Base-by-base conservation (phyloP, 306 rosid species). In the Delonix regia region DNA sequence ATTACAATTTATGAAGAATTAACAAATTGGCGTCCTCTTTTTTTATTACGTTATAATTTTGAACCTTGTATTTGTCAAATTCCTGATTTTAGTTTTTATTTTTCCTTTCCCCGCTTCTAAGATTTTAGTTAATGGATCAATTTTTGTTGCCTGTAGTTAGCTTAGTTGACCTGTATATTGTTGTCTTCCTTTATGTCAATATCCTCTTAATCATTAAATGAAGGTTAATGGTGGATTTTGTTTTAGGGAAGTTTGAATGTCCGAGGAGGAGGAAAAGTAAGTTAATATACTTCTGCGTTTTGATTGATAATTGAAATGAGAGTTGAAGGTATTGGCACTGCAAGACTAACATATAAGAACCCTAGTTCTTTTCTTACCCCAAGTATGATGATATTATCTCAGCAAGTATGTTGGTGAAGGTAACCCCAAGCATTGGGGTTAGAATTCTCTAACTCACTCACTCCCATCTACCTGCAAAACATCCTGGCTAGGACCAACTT, bases 181-280 rank as follows among this genome's bases (percentile, higher is more conserved):
- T 36, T 36, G 2, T 25, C 36, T 16, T 27, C 69, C 16, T 24
- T 11, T 72, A 33, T 73, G 56, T 41, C 42, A 24, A 28, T 69
- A 27, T 81, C 24, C 9, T 15, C 22, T 27, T 49, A 5, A 27
- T 25, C 21, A 72, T 28, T 34, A 30, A 21, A n/a, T 56, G 62
- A 22, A 56, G 62, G 24, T 57, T 57, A 57, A 24, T 42, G 38
- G 34, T 41, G 13, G 21, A 67, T 69, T 25, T 39, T 82, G 41
- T 82, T 41, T 65, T 47, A 9, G 47, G 38, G 41, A 75, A 47
- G 66, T 38, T 61, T 63, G 70, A 51, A 75, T 66, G 53, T 12
- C 41, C 14, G 25, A 8, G 77, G 73, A 24, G 36, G 24, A 25
- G 63, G 12, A 57, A 57, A 57, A 48, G 48, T 19, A 48, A 49